Conservation (phyloP, 78 protist genomes). For the Neovahlkampfia damariscottae region DNA sequence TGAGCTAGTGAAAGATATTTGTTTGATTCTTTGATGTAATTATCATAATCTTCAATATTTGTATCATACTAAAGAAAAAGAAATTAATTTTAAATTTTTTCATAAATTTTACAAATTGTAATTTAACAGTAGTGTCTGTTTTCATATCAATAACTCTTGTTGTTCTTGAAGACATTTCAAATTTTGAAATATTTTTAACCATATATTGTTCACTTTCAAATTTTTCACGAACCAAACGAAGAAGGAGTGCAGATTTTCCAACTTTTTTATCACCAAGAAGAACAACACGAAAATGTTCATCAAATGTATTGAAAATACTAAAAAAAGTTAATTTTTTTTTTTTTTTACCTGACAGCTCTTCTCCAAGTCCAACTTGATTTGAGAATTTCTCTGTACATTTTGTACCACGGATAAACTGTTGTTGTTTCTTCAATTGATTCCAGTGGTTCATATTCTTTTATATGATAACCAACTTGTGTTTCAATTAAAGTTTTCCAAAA, state of each 20-base stretch:
- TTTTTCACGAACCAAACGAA: background rate
- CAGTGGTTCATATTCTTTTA: too few species aligned
- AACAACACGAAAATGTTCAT: background rate
- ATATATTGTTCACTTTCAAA: background rate
- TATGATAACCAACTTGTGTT: too few species aligned
- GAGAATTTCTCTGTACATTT: background rate
- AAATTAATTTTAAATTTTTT: too few species aligned
- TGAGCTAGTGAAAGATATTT: background rate
- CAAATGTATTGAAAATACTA: too few species aligned
- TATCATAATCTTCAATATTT: background rate
- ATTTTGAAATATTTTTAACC: background rate
- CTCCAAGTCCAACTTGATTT: background rate
- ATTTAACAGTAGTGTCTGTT: background rate
- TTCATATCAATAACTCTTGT: background rate
- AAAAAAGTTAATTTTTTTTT: too few species aligned
- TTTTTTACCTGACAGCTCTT: background rate
- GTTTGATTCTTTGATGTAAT: background rate
- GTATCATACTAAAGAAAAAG: too few species aligned
- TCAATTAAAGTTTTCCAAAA: too few species aligned
- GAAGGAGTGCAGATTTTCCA: background rate
- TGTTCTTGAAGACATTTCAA: background rate
- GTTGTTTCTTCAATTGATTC: too few species aligned
- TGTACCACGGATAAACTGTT: too few species aligned
- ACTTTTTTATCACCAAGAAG: background rate
- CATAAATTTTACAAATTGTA: too few species aligned